Percentiles rank a stretch among this genome's conserved stretches.
phyloP scores from a whole-genome alignment of 2,329 filamentous ascomycete genomes.

The Ascochyta pisi region DNA sequence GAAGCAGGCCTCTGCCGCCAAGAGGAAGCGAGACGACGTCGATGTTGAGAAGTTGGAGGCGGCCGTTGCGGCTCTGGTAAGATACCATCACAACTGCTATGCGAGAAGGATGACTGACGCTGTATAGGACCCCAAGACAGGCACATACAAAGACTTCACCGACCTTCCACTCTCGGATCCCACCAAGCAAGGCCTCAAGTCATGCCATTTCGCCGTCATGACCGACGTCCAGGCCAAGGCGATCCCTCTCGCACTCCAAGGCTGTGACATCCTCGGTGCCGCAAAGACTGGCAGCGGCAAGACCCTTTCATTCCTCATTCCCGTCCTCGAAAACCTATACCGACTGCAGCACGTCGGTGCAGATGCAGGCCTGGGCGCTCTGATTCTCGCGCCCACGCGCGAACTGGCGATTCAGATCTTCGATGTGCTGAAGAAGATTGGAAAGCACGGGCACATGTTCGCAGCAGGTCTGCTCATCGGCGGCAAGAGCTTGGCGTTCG shows the following conservation, averaged over 20 bases:
- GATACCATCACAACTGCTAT: not conserved
- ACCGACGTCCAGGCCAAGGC: conserved; percentile 92
- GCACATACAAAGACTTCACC: conserved; percentile 72
- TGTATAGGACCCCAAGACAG: conserved; percentile 64
- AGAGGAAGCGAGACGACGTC: conserved; percentile 62
- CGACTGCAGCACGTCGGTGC: conserved; percentile 86
- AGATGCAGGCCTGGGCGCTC: conserved; percentile 84
- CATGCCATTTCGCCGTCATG: conserved; percentile 85
- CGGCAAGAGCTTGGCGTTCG: conserved; percentile 86
- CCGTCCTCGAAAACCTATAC: conserved; percentile 91
- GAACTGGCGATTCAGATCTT: conserved; percentile 98
- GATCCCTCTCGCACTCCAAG: conserved; percentile 86
- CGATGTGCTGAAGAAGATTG: conserved; percentile 88
- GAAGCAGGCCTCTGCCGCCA: conserved; percentile 60
- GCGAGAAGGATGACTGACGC: conserved; percentile 20
- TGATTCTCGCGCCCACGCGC: conserved; percentile 92
- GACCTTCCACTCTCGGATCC: conserved; percentile 85
- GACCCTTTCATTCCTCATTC: conserved; percentile 90
- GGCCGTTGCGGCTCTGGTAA: conserved; percentile 53
- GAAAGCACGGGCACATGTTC: conserved; percentile 81
- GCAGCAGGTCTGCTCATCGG: conserved; percentile 94
- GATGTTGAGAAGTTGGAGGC: conserved; percentile 56
- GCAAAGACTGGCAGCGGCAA: conserved; percentile 97
- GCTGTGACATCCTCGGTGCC: conserved; percentile 86
- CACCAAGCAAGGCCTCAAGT: conserved; percentile 78